Conservation (phyloP, 768 basidiomycete species). For the Cantharellus anzutake region DNA sequence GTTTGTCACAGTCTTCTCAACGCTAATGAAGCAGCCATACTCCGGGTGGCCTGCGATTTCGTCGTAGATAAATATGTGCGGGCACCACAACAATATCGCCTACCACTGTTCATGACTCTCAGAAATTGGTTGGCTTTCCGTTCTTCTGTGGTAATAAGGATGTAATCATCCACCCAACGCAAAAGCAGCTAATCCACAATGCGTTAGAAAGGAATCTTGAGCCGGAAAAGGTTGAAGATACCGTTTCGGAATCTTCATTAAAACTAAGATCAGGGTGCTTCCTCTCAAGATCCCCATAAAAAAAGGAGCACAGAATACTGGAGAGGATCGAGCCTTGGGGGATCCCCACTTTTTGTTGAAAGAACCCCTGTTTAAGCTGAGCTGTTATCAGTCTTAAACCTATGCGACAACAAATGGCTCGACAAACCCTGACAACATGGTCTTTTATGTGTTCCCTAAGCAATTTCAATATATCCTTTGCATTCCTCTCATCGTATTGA, state of each 20-base stretch:
- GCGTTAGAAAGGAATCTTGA: background rate
- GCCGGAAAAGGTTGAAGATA: background rate
- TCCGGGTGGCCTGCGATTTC: slow-evolving; percentile 51
- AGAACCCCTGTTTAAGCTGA: slow-evolving; percentile 44
- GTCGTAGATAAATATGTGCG: background rate
- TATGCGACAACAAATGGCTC: background rate
- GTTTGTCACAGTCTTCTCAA: slow-evolving; percentile 77
- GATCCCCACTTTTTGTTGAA: slow-evolving; percentile 82
- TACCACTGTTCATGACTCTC: slow-evolving; percentile 54
- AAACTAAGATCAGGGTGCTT: slow-evolving; percentile 21
- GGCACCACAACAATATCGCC: background rate
- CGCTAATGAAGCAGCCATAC: slow-evolving; percentile 82
- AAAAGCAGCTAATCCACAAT: slow-evolving; percentile 38
- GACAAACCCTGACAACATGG: slow-evolving; percentile 70
- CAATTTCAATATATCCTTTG: slow-evolving; percentile 44
- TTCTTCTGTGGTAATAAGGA: slow-evolving; percentile 58
- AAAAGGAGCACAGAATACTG: slow-evolving; percentile 79
- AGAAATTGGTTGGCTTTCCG: slow-evolving; percentile 49
- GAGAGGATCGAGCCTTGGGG: slow-evolving; percentile 98
- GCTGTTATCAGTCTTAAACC: slow-evolving; percentile 26
- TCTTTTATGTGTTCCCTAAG: slow-evolving; percentile 80
- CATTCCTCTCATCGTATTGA: slow-evolving; percentile 15
- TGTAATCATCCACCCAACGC: slow-evolving; percentile 86
- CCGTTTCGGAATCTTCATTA: slow-evolving; percentile 24
- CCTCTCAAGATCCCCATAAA: slow-evolving; percentile 81